Percentiles rank a stretch among this genome's conserved stretches.
Evolutionary conservation across 208 protist genomes (phyloP).

Genomic region (Balamuthia mandrillaris): DNA sequence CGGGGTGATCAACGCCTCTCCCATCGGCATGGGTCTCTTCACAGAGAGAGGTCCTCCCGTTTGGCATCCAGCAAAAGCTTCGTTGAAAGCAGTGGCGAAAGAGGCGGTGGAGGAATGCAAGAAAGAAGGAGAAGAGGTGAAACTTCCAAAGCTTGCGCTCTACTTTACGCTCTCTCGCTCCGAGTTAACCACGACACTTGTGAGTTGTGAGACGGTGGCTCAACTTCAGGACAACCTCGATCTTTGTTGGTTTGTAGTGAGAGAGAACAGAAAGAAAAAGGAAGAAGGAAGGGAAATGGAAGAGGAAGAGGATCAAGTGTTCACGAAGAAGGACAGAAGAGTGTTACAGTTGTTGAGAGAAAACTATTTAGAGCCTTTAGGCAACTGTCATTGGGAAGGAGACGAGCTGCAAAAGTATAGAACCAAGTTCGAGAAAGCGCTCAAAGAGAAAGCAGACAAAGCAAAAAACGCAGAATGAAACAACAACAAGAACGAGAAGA

Average conservation of each 20-base stretch:
- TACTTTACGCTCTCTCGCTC: background rate
- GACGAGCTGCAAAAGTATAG: background rate
- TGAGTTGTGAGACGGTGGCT: background rate
- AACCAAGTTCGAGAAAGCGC: too few relatives aligned
- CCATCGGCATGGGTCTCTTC: conserved; percentile 18
- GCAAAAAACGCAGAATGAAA: too few relatives aligned
- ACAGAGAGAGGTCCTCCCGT: background rate
- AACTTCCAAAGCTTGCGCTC: background rate
- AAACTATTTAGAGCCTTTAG: background rate
- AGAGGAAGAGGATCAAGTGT: background rate
- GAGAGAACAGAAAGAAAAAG: too few relatives aligned
- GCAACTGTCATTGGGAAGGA: background rate
- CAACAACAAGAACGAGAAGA: too few relatives aligned
- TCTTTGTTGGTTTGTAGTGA: too few relatives aligned
- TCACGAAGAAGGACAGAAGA: background rate
- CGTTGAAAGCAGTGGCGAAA: background rate
- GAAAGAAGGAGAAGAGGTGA: background rate
- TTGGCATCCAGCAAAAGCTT: conserved; percentile 10
- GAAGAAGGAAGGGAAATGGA: too few relatives aligned
- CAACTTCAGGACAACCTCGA: background rate
- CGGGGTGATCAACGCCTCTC: conserved; percentile 19
- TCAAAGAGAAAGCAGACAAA: too few relatives aligned
- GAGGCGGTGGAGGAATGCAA: background rate
- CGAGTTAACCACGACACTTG: background rate
- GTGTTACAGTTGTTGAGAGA: background rate